Evolutionary conservation across 176 grass and related monocot genomes (phyloP).

Genomic region (Oryza glumipatula): DNA sequence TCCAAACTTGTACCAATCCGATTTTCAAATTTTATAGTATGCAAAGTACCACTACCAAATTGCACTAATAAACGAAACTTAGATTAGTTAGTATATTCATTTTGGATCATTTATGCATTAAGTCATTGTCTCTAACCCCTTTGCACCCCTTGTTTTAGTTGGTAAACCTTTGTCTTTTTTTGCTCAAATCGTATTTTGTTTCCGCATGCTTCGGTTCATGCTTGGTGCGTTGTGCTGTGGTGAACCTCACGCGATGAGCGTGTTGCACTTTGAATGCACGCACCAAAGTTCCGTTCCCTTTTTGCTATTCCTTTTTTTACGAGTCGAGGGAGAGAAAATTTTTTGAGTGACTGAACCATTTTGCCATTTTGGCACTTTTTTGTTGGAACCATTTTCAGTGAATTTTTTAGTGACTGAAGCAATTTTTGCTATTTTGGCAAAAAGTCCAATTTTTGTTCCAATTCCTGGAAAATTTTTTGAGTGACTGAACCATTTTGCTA

Average conservation of each 20-base stretch:
- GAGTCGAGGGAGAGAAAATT: background rate
- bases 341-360: background rate
- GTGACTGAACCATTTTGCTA: too few relatives aligned
- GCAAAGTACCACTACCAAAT: background rate
- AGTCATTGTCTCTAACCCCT: background rate
- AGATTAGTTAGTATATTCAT: background rate
- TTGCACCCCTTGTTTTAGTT: background rate
- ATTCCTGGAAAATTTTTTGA: too few relatives aligned
- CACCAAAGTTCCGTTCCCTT: background rate
- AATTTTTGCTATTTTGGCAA: too few relatives aligned
- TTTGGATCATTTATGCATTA: background rate
- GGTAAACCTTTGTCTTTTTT: background rate
- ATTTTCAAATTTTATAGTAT: background rate
- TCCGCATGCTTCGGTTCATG: background rate
- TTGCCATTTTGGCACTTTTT: background rate
- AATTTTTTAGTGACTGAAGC: background rate
- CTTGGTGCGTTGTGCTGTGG: background rate
- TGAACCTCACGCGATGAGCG: background rate
- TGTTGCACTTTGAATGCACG: background rate
- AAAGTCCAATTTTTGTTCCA: too few relatives aligned
- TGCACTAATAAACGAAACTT: background rate
- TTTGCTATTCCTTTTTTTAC: background rate
- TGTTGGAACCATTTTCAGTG: too few relatives aligned
- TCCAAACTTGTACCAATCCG: background rate
- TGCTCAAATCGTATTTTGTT: slow-evolving; percentile 12